Base-by-base conservation (phyloP, 2,329 filamentous ascomycete species). In the Decorospora gaudefroyi region DNA sequence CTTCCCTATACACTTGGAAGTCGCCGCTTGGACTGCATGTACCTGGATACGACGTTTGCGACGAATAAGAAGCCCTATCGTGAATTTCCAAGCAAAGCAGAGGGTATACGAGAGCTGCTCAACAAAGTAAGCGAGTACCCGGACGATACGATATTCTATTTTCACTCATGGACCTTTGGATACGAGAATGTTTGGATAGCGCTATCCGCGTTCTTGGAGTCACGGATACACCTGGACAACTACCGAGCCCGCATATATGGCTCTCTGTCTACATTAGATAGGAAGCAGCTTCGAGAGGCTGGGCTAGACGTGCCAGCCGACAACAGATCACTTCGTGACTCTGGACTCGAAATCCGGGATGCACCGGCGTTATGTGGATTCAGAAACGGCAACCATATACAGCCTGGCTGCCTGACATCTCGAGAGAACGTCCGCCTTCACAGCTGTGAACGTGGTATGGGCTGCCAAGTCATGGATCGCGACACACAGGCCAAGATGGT, bases 101-200 rank as follows among this genome's bases (percentile, higher is more conserved):
- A 92, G 38, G 91, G 91, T 0, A 74, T 96, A 8, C 73, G 73
- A 1, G 88, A 96, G 61, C 77, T 96, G 0, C 61, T 96, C 1
- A 71, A 74, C 4, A 86, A 90, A 54, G 78, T 96, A 0, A 68
- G 73, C 0, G 64, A 72, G 16, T 95, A 92, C 65, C 86, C 90
- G 0, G 50, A 74, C 1, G 81, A 89, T 26, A 95, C 90, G 0
- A 68, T 86, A 1, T 96, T 96, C 60, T 87, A 95, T 66, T 79
- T 97, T 31, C 82, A 90, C 43, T 82, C 90, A 1, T 96, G 91
- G 90, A 96, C 92, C 0, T 93, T 93, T 63, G 88, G 88, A 0
- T 96, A 96, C 52, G 91, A 97, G 65, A 87, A 95, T 38, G 90
- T 96, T 0, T 96, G 90, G 90, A 75, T 90, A 46, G 86, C 89